Base-by-base conservation (phyloP, 2,329 filamentous ascomycete genomes). In the Apiospora saccharicola region DNA sequence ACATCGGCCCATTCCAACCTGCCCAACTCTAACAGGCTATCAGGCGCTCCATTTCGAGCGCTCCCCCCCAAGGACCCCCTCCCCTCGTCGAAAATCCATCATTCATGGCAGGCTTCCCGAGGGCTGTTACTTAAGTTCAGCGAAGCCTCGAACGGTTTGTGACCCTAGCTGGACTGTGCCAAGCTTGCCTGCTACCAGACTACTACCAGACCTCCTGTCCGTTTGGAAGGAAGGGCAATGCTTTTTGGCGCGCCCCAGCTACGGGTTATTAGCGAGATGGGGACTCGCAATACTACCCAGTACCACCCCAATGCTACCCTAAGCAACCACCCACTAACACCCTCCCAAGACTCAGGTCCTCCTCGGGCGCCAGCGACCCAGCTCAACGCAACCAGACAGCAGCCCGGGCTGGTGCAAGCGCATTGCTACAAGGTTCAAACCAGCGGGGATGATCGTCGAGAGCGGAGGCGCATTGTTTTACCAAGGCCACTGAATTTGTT, bases 401-500 rank as follows among this genome's bases (percentile, higher is more conserved):
- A 12, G 14, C 10, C 57, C 1, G 57, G 57, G 34, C 41, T 64
- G 34, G 19, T 30, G 10, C 57, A 24, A n/a, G 57, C 57, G 57
- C 57, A 64, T 41, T 64, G 57, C 30, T 64, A 37, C 34, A 37
- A 37, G 57, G 34, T 64, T 64, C 57, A 64, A 64, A 64, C 57
- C 57, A 41, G 57, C 57, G 57, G 57, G 57, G 57, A 64, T 64
- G 57, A 37, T 64, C 30, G 10, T 64, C 57, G 34, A 41, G 34
- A n/a, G 34, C 57, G 22, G 57, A 64, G 57, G 57, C 57, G 57
- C n/a, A 8, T 64, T 64, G 57, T 64, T 64, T 64, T 64, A 64
- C 57, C 57, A 64, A 64, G 53, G 30, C 53, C 53, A 61, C 30
- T 41, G 34, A 64, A 64, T 64, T 30, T 30, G 57, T 64, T 64